Conservation (phyloP, 768 basidiomycete genomes). For the Russula olivacea region DNA sequence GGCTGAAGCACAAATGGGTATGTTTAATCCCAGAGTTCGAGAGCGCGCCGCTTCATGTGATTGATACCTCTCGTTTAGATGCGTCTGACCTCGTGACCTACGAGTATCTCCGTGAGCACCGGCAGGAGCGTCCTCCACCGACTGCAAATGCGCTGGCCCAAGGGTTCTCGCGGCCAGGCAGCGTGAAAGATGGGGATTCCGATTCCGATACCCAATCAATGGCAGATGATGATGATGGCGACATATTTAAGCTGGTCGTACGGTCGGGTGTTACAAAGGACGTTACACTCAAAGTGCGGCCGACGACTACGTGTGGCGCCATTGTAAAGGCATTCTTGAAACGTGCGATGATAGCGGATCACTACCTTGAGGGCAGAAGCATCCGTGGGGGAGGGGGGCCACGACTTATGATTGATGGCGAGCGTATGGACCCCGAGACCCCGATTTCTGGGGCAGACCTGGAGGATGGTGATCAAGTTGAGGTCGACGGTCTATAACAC, state of each 20-base stretch:
- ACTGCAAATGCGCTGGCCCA: constrained; percentile 17
- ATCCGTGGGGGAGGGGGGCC: constrained; percentile 36
- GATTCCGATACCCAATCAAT: constrained; percentile 26
- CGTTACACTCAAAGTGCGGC: constrained; percentile 61
- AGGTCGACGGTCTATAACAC: constrained; percentile 38
- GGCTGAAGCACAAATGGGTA: constrained; percentile 62
- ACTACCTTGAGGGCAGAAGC: constrained; percentile 41
- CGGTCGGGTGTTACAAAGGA: constrained; percentile 53
- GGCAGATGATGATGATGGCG: constrained; percentile 33
- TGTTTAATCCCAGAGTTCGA: constrained; percentile 24
- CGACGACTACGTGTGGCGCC: constrained; percentile 68
- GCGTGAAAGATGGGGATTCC: constrained; percentile 28
- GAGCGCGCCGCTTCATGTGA: background rate
- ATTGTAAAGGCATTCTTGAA: constrained; percentile 73
- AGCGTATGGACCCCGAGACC: constrained; percentile 52
- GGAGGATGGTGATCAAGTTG: constrained; percentile 77
- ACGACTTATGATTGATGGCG: constrained; percentile 60
- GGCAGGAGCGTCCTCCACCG: constrained; percentile 26
- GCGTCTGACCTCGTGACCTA: constrained; percentile 60
- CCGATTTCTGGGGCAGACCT: constrained; percentile 64
- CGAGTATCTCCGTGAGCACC: constrained; percentile 52
- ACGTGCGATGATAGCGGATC: constrained; percentile 53
- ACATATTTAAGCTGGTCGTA: constrained; percentile 57
- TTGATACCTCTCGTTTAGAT: constrained; percentile 37
- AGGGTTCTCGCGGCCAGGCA: constrained; percentile 22